Evolutionary conservation across 2,329 filamentous ascomycete species (phyloP).

Genomic region (Aspergillus sp.): DNA sequence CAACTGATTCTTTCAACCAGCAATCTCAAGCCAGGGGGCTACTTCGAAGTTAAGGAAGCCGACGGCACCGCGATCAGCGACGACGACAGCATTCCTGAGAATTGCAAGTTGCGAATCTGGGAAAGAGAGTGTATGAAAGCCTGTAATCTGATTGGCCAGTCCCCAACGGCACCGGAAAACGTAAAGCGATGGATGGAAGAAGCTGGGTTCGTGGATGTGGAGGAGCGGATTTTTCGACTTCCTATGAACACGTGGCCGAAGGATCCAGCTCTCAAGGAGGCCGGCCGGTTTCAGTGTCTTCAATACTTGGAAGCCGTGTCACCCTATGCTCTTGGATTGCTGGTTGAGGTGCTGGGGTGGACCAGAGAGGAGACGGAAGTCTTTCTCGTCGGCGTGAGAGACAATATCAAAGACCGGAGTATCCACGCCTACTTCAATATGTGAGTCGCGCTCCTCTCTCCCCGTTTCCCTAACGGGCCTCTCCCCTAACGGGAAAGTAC

Average conservation of each 20-base stretch:
- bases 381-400: not conserved
- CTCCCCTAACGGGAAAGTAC: too few relatives aligned
- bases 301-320: not conserved
- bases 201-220: not conserved
- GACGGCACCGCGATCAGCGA: too few relatives aligned
- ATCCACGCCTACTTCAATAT: not conserved
- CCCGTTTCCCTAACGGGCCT: not conserved
- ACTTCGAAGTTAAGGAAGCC: not conserved
- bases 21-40: not conserved
- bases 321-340: not conserved
- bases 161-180: not conserved
- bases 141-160: not conserved
- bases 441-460: not conserved
- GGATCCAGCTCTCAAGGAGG: not conserved
- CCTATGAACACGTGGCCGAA: not conserved
- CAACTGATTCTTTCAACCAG: not conserved
- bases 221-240: not conserved
- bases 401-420: not conserved
- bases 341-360: slow-evolving; percentile 1
- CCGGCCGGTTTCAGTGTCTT: not conserved
- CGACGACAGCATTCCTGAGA: too few relatives aligned
- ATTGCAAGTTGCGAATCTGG: too few relatives aligned
- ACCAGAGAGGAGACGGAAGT: not conserved
- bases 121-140: too few relatives aligned
- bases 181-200: not conserved